These are phyloP conservation scores for Chlamydomonas reinhardtii DNA, from an alignment of 163 green algal genomes.

Conservation along the genomic window DNA sequence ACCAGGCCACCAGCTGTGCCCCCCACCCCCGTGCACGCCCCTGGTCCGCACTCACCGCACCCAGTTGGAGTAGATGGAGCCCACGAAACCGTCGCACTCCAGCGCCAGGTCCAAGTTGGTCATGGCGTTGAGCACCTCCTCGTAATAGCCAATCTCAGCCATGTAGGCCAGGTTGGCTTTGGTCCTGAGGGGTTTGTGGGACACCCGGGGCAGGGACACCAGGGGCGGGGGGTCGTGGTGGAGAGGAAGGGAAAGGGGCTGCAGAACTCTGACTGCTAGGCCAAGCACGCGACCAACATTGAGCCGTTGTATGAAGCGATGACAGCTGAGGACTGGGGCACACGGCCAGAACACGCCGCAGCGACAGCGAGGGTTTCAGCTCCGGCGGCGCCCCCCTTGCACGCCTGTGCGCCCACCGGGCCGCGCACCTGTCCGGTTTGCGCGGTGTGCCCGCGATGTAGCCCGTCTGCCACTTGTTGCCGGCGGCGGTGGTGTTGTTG, in stretches of 20 bases:
- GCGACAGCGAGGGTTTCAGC: too few relatives aligned
- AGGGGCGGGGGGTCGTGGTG: not conserved
- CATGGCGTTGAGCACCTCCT: conserved; percentile 52
- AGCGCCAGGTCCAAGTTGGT: conserved; percentile 56
- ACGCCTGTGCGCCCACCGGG: too few relatives aligned
- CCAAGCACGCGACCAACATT: too few relatives aligned
- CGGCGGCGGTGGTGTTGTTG: not conserved
- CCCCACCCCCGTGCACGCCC: too few relatives aligned
- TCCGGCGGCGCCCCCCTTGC: too few relatives aligned
- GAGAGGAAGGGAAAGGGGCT: not conserved
- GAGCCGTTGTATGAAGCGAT: not conserved
- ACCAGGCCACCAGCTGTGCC: too few relatives aligned
- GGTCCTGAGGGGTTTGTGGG: not conserved
- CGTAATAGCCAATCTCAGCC: conserved; percentile 40
- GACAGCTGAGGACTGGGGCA: not conserved
- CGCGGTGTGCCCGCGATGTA: conserved; percentile 24
- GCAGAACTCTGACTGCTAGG: too few relatives aligned
- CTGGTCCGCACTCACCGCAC: not conserved
- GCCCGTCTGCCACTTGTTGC: conserved; percentile 19
- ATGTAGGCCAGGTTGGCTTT: conserved; percentile 42
- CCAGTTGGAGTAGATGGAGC: conserved; percentile 60
- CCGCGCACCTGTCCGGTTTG: conserved; percentile 42
- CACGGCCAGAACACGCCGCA: too few relatives aligned
- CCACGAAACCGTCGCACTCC: conserved; percentile 56
- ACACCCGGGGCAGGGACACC: too few relatives aligned